Conservation (phyloP, 345 rosid species). For the Geranium brycei region DNA sequence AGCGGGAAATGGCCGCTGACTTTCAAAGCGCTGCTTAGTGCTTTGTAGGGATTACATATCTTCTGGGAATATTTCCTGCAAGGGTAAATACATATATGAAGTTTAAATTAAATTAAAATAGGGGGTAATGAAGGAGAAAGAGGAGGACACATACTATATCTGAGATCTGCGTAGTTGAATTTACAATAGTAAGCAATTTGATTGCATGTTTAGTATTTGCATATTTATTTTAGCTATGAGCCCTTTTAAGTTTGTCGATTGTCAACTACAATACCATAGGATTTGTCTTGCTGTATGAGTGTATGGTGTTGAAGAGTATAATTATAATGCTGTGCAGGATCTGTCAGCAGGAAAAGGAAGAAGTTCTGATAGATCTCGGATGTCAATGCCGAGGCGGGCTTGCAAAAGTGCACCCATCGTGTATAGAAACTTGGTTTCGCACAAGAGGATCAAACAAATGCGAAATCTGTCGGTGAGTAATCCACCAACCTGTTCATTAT, state of each 20-base stretch:
- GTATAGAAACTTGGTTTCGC: conserved; percentile 81
- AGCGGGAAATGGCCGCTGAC: too few relatives aligned
- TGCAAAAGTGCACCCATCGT: conserved; percentile 60
- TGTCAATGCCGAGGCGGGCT: conserved; percentile 84
- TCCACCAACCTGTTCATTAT: conserved; percentile 1
- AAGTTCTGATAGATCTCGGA: conserved; percentile 65
- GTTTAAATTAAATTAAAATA: too few relatives aligned
- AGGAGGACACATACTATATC: too few relatives aligned
- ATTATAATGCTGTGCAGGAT: conserved; percentile 31
- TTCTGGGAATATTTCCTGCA: too few relatives aligned
- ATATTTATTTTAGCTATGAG: background rate
- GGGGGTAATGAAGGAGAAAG: too few relatives aligned
- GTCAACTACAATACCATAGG: background rate
- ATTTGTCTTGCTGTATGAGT: background rate
- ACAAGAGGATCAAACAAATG: conserved; percentile 80
- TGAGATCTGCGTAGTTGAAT: too few relatives aligned
- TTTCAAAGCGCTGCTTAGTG: background rate
- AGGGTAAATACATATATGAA: too few relatives aligned
- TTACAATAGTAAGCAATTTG: too few relatives aligned
- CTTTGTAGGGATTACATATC: background rate
- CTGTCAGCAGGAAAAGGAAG: conserved; percentile 86
- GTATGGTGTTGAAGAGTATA: background rate
- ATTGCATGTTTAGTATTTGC: background rate
- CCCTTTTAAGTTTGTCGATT: background rate
- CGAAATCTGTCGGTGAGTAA: conserved; percentile 77